A percentile compares a stretch with the other conserved stretches of the same genome.
Evolutionary conservation across 768 basidiomycete genomes (phyloP).

Genomic region (Pholiota microspora): DNA sequence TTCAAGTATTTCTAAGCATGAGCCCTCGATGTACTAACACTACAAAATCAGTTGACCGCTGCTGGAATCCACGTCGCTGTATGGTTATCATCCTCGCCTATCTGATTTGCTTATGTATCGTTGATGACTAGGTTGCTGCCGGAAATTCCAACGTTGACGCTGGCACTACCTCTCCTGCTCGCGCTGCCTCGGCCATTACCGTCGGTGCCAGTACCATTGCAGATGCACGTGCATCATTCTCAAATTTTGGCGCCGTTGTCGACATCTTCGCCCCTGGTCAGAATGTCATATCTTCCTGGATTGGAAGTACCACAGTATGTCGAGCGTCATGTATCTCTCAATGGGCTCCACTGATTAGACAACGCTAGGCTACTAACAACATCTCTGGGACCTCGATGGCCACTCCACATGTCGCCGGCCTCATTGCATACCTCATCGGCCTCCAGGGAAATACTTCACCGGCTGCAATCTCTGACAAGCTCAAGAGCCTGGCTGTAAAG

Average conservation of each 20-base stretch:
- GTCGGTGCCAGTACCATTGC: slow-evolving; percentile 37
- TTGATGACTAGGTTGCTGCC: slow-evolving; percentile 27
- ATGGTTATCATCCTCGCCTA: neutral
- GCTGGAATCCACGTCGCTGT: slow-evolving; percentile 28
- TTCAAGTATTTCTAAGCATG: neutral
- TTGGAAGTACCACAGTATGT: slow-evolving; percentile 19
- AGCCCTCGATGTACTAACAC: neutral
- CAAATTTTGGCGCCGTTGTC: slow-evolving; percentile 41
- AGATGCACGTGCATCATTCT: slow-evolving; percentile 33
- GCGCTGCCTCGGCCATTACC: slow-evolving; percentile 32
- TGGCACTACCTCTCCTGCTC: slow-evolving; percentile 30
- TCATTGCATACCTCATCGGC: slow-evolving; percentile 35
- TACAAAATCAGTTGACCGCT: slow-evolving; percentile 21
- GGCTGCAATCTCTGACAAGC: slow-evolving; percentile 22
- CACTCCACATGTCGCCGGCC: slow-evolving; percentile 38
- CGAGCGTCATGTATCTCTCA: neutral
- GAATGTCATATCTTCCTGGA: slow-evolving; percentile 30
- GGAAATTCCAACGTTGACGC: slow-evolving; percentile 35
- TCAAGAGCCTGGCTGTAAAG: slow-evolving; percentile 26
- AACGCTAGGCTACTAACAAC: slow-evolving; percentile 14
- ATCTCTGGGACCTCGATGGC: slow-evolving; percentile 32
- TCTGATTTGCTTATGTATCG: neutral
- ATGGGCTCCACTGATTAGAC: neutral
- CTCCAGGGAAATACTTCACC: slow-evolving; percentile 30
- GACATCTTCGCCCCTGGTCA: slow-evolving; percentile 40